Evolutionary conservation across 257 asterid genomes (phyloP), one percentile per base, ranked within the genome.

Genomic region (Solanum neorickii): DNA sequence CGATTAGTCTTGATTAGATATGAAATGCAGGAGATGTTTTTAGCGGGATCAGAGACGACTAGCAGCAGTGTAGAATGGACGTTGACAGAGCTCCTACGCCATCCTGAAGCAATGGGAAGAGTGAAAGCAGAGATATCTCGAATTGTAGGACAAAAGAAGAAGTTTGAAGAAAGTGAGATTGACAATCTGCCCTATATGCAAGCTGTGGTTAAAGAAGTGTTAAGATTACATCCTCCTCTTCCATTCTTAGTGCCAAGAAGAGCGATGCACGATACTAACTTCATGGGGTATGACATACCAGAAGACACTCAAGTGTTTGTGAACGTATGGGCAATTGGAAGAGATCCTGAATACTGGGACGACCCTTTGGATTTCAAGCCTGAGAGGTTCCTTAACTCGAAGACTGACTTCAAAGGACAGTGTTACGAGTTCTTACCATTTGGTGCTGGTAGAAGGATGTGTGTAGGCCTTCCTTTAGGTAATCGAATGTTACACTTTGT

Each of bases 11-110:
- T 78, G 84, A 46, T 78, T 78, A 46, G 66, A 9, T 8, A 78
- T 3, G 10, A 27, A 47, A 47, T 80, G 85, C 92, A 94, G 97
- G 97, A 95, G 83, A 88, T 93, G 49, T 95, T 95, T 88, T 49
- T 94, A 3, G 98, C 96, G 3, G 97, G 96, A 1, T 86, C 96
- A 85, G 96, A 95, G 82, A 94, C 97, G 13, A 94, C 95, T 29
- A 95, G 94, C 89, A 89, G 92, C 92, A 88, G 87, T 20, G 85
- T 80, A 4, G 96, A 95, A 47, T 95, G 98, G 97, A 93, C 93
- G 2, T 90, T 95, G 92, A 92, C 90, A 12, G 98, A 95, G 92
- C 94, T 95, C 27, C 93, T 95, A 14, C 84, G 86, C 80, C 90
- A 94, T 88, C 96, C 96, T 12, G 91, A 87, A n/a, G 84, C 77